Percentiles rank a stretch among this genome's conserved stretches.
These are phyloP conservation scores for Tubosaeta sp. DNA, from an alignment of 768 basidiomycete species.

Conservation along the genomic window DNA sequence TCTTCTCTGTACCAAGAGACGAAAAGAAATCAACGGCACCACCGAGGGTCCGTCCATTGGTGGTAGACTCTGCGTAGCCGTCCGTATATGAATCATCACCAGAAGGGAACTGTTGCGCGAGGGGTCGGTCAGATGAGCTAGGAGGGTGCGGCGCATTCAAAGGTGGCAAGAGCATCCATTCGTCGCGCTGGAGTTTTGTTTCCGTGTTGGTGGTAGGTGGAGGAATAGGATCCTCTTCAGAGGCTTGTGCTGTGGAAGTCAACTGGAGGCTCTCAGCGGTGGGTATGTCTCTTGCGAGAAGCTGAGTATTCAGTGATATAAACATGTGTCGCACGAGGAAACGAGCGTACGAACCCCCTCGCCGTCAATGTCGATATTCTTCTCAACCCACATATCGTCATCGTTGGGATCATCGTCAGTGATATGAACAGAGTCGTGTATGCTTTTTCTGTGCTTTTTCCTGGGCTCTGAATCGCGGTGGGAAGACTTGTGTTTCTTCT, in stretches of 20 bases:
- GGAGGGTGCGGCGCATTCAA: conserved; percentile 24
- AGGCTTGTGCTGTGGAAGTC: conserved; percentile 52
- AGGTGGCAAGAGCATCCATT: conserved; percentile 82
- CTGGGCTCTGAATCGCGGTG: conserved; percentile 31
- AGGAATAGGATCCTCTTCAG: conserved; percentile 43
- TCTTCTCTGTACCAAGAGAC: conserved; percentile 75
- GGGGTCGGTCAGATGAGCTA: conserved; percentile 27
- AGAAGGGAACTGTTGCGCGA: conserved; percentile 22
- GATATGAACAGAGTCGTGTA: conserved; percentile 34
- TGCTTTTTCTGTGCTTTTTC: conserved; percentile 35
- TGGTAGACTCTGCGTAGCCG: conserved; percentile 53
- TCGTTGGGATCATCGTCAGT: conserved; percentile 72
- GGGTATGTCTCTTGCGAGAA: conserved; percentile 70
- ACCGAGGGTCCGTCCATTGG: conserved; percentile 42
- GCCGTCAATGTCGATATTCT: conserved; percentile 76
- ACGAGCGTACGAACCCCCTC: conserved; percentile 52
- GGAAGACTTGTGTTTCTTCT: conserved; percentile 52
- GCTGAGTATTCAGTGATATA: conserved; percentile 33
- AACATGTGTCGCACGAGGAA: background rate
- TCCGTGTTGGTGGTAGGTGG: conserved; percentile 46
- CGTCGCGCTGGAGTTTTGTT: conserved; percentile 60
- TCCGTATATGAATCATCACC: conserved; percentile 58
- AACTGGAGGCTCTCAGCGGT: conserved; percentile 68
- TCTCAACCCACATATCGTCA: conserved; percentile 83
- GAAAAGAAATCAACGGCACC: conserved; percentile 88